Base-by-base conservation (phyloP, 2,329 filamentous ascomycete species). In the Aspergillus novoparasiticus region DNA sequence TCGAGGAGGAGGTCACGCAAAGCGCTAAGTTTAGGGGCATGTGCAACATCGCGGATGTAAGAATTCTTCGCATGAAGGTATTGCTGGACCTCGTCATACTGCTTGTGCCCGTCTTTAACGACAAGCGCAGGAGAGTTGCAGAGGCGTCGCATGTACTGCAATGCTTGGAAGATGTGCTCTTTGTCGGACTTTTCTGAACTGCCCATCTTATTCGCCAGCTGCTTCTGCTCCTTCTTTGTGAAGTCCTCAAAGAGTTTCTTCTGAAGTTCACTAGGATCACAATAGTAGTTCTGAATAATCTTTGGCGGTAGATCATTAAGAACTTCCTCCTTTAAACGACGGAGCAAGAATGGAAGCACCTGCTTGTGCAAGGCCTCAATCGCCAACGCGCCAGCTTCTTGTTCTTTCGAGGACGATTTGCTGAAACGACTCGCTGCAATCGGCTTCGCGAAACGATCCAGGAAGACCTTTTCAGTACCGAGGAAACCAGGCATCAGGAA, bases 281-380 rank as follows among this genome's bases (percentile, higher is more conserved):
- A 99, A 81, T 99, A 99, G 82, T 99, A 99, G 78, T 99, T 99
- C 76, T 99, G 95, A 58, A 99, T 82, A 72, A 99, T 99, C 87
- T 99, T 99, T 9, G 95, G 95, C 2, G 95, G 95, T 10, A 99
- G 83, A 72, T 99, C 95, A 70, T 99, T 92, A 64, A 99, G 84
- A 21, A 99, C 95, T 77, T 99, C 95, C 80, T 99, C 95, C 80
- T 99, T 99, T 70, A 99, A 86, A 71, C 95, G 94, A 64, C 95
- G 92, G 45, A 99, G 87, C 65, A 99, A 84, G 89, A 99, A 99
- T 1, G 95, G 95, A 39, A 99, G 82, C 1, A 99, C 96, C 75
- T 99, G 95, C 77, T 99, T 99, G 81, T 99, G 95, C 26, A 99
- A 83, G n/a, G 95, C 95, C 78, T 99, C 95, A 61, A 99, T 97